Conservation (phyloP, 345 rosid genomes). For the Aquilaria malaccensis region DNA sequence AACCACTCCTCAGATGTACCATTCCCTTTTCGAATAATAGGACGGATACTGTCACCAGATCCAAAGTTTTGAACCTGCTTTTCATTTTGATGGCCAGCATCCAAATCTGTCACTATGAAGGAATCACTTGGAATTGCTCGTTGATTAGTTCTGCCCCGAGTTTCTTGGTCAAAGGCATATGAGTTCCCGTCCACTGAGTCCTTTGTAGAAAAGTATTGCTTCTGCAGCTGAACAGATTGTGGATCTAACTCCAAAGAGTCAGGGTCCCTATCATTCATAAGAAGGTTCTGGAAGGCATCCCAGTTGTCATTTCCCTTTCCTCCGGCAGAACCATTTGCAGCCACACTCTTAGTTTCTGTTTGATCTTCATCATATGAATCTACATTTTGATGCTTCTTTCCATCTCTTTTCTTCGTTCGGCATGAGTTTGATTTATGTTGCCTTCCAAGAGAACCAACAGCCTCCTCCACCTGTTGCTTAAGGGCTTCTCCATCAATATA, state of each 20-base stretch:
- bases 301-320: slow-evolving; percentile 50
- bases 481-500: slow-evolving; percentile 58
- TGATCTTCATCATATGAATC: slow-evolving; percentile 27
- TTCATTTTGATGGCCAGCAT: slow-evolving; percentile 28
- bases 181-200: slow-evolving; percentile 29
- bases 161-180: slow-evolving; percentile 24
- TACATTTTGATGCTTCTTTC: slow-evolving; percentile 19
- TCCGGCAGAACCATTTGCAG: slow-evolving; percentile 26
- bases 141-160: slow-evolving; percentile 39
- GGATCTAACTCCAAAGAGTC: slow-evolving; percentile 29
- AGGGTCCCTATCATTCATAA: slow-evolving; percentile 50
- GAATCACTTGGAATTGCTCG: slow-evolving; percentile 44
- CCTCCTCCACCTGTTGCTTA: slow-evolving; percentile 80
- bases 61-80: slow-evolving; percentile 35
- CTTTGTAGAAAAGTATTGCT: slow-evolving; percentile 24
- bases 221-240: slow-evolving; percentile 22
- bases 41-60: slow-evolving; percentile 28
- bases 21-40: slow-evolving; percentile 32
- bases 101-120: slow-evolving; percentile 37
- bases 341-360: slow-evolving; percentile 15
- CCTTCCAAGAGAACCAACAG: slow-evolving; percentile 69
- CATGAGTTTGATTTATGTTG: slow-evolving; percentile 50
- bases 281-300: slow-evolving; percentile 86
- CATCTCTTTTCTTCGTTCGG: slow-evolving; percentile 43
- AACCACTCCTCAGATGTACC: slow-evolving; percentile 45